These are phyloP conservation scores for Paramecium tetraurelia DNA, from an alignment of 73 alveolate genomes.

Conservation along the genomic window DNA sequence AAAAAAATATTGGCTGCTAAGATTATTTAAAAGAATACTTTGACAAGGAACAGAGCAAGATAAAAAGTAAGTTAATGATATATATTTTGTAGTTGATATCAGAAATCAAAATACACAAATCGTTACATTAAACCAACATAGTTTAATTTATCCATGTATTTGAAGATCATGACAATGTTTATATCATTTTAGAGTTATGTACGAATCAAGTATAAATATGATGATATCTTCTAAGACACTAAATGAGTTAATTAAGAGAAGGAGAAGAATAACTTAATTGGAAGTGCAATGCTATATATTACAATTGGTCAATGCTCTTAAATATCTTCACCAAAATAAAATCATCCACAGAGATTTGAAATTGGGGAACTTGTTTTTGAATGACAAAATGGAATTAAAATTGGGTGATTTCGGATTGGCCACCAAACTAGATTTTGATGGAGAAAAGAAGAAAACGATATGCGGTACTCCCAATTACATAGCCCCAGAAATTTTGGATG, in stretches of 20 bases:
- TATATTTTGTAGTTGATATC: slow-evolving; percentile 75
- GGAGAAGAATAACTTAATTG: slow-evolving; percentile 91
- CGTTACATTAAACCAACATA: slow-evolving; percentile 89
- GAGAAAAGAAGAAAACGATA: slow-evolving; percentile 95
- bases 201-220: slow-evolving; percentile 71
- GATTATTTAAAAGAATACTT: slow-evolving; percentile 87
- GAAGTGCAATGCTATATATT: slow-evolving; percentile 93
- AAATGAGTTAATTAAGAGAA: slow-evolving; percentile 93
- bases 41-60: slow-evolving; percentile 91
- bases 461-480: slow-evolving; percentile 99
- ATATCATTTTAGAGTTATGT: slow-evolving; percentile 90
- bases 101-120: slow-evolving; percentile 93
- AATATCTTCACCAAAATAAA: slow-evolving; percentile 92
- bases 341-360: slow-evolving; percentile 97
- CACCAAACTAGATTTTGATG: slow-evolving; percentile 95
- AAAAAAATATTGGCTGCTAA: slow-evolving; percentile 85
- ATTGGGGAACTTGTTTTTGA: slow-evolving; percentile 93
- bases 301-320: slow-evolving; percentile 88
- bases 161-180: slow-evolving; percentile 93
- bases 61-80: slow-evolving; percentile 74
- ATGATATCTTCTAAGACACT: slow-evolving; percentile 72
- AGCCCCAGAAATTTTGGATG: slow-evolving; percentile 98
- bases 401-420: slow-evolving; percentile 99
- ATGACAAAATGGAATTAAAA: slow-evolving; percentile 96
- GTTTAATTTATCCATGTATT: slow-evolving; percentile 95